These are phyloP conservation scores for Leccinum longicurvipes DNA, from an alignment of 768 basidiomycete genomes.

Conservation along the genomic window DNA sequence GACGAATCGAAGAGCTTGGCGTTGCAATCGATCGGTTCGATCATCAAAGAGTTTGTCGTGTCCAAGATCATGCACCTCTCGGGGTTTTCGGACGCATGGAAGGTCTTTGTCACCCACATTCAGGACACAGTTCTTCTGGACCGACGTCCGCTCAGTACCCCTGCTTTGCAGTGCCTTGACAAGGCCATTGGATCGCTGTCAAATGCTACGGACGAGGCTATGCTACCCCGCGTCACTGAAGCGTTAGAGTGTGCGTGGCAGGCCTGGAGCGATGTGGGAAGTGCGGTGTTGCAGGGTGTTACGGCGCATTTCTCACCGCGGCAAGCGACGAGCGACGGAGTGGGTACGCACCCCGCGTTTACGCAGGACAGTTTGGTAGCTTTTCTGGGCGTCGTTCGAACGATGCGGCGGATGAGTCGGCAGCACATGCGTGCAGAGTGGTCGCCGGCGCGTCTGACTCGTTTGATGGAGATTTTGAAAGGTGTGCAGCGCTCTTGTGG, in stretches of 20 bases:
- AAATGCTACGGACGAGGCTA: slow-evolving; percentile 24
- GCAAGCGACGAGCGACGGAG: background rate
- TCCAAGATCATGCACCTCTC: slow-evolving; percentile 70
- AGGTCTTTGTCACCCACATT: slow-evolving; percentile 69
- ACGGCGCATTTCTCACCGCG: slow-evolving; percentile 13
- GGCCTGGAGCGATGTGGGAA: slow-evolving; percentile 64
- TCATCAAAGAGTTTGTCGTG: slow-evolving; percentile 77
- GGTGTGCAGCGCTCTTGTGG: slow-evolving; percentile 34
- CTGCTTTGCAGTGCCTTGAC: slow-evolving; percentile 83
- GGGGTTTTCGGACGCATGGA: slow-evolving; percentile 71
- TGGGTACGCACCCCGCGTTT: slow-evolving; percentile 10
- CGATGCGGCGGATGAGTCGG: slow-evolving; percentile 51
- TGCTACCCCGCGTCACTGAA: slow-evolving; percentile 40
- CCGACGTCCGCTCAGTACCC: slow-evolving; percentile 66
- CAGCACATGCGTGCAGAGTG: slow-evolving; percentile 53
- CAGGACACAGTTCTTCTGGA: slow-evolving; percentile 68
- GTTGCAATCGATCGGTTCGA: slow-evolving; percentile 76
- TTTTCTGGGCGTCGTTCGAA: slow-evolving; percentile 68
- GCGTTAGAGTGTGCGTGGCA: slow-evolving; percentile 67
- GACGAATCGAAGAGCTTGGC: slow-evolving; percentile 88
- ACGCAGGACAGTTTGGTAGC: slow-evolving; percentile 82
- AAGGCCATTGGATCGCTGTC: slow-evolving; percentile 65
- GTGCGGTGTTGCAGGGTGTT: slow-evolving; percentile 39
- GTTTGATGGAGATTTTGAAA: slow-evolving; percentile 78
- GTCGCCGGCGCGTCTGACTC: slow-evolving; percentile 58